Base-by-base conservation (phyloP, 2,329 filamentous ascomycete species). In the Rhinocladiella similis region DNA sequence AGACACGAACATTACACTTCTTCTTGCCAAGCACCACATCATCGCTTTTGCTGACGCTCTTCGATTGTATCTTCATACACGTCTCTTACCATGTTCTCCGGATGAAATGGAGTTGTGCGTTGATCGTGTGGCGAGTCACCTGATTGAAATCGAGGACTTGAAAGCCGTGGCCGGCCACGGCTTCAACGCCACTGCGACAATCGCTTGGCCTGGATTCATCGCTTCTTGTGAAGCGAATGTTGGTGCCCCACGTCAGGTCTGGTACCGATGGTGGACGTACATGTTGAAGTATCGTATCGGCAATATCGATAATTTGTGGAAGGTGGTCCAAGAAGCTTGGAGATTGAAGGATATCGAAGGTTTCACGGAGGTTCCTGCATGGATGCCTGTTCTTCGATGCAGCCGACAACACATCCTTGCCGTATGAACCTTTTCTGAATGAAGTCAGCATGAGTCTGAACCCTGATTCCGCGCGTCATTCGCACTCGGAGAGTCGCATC, bases 171-270 rank as follows among this genome's bases (percentile, higher is more conserved):
- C 57, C 18, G 47, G 53, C 9, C 38, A 43, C 29, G 54, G 54
- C 19, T 51, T 51, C 29, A 63, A 59, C 39, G 38, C 54, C 13
- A 49, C 60, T 13, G 63, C 63, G 7, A 60, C 62, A 4, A 64
- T 65, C 54, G 63, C 63, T 6, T 65, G 63, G 63, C 62, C 63
- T 5, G 63, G 56, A 9, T 65, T 65, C 12, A 62, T 65, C 45
- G 62, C 62, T 25, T 58, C 62, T 12, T 65, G 63, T 43, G 63
- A 65, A 45, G 60, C 63, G 9, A 33, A 38, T 13, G 14, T 25
- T 13, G 48, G 53, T 16, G 16, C 19, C 2, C 33, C 52, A 29
- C 62, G 60, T 16, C 22, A 57, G 9, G 56, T 56, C 20, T 65
- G 63, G 63, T 41, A 50, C 33, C 45, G 52, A 35, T 65, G 63